Percentiles rank a stretch among this genome's conserved stretches.
Evolutionary conservation across 257 asterid genomes (phyloP).

Genomic region (Solanum rostratum): DNA sequence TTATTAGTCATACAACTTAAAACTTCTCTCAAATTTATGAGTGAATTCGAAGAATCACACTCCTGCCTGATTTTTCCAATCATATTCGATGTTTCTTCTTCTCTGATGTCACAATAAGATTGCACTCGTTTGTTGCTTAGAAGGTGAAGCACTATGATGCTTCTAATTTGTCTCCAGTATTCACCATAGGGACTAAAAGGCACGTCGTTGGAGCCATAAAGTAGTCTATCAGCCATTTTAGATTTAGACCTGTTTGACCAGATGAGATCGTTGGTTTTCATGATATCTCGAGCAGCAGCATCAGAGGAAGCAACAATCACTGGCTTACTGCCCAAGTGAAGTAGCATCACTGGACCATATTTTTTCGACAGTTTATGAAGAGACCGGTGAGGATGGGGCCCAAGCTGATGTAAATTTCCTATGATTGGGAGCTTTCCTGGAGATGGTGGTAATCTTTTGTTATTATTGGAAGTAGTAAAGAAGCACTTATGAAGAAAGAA

Average conservation of each 20-base stretch:
- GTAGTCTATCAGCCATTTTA: neutral
- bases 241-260: conserved; percentile 14
- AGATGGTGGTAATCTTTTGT: conserved; percentile 20
- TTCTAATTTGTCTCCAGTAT: conserved; percentile 8
- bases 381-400: conserved; percentile 14
- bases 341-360: conserved; percentile 32
- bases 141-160: neutral
- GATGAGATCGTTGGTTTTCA: conserved; percentile 30
- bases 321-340: conserved; percentile 21
- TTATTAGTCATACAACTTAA: conserved; percentile 14
- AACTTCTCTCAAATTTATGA: conserved; percentile 19
- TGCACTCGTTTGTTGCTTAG: conserved; percentile 1
- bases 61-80: neutral
- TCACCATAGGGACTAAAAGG: neutral
- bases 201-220: neutral
- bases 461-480: neutral
- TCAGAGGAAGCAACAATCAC: conserved; percentile 20
- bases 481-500: neutral
- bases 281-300: conserved; percentile 21
- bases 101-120: neutral
- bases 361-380: conserved; percentile 16
- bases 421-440: conserved; percentile 32
- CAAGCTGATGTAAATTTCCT: conserved; percentile 34
- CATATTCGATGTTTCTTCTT: conserved; percentile 1
- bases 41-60: neutral